A percentile compares a stretch with the other conserved stretches of the same genome.
These are phyloP conservation scores for Articulospora tetracladia DNA, from an alignment of 495 filamentous ascomycete species.

Conservation along the genomic window DNA sequence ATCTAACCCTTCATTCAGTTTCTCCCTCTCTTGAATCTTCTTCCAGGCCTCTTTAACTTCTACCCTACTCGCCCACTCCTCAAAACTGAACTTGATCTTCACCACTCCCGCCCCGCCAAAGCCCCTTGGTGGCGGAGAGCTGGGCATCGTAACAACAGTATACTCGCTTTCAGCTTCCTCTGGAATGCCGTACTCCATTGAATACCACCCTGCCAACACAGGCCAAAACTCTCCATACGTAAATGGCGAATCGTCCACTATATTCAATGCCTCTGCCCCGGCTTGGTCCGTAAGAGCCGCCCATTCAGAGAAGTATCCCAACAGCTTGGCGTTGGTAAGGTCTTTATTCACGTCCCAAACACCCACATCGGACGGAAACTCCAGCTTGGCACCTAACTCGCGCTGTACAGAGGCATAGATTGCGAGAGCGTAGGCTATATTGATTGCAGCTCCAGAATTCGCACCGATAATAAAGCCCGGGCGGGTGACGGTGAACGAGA, in stretches of 20 bases:
- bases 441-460: constrained; percentile 46
- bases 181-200: constrained; percentile 27
- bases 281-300: constrained; percentile 34
- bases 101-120: constrained; percentile 34
- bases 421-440: constrained; percentile 42
- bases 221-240: constrained; percentile 44
- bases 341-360: neutral
- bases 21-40: constrained; percentile 25
- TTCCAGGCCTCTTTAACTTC: constrained; percentile 44
- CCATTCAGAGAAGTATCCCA: constrained; percentile 49
- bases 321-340: constrained; percentile 3
- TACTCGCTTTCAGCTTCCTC: constrained; percentile 28
- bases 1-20: constrained; percentile 21
- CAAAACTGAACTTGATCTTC: constrained; percentile 34
- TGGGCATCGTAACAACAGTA: constrained; percentile 16
- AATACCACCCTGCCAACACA: constrained; percentile 40
- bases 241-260: constrained; percentile 37
- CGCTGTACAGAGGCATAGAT: constrained; percentile 40
- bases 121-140: constrained; percentile 29
- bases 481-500: constrained; percentile 36
- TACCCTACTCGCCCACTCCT: constrained; percentile 39
- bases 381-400: neutral
- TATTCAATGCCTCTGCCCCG: constrained; percentile 42
- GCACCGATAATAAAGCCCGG: constrained; percentile 47
- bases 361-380: neutral